These are phyloP conservation scores for Aureobasidium sp. DNA, from an alignment of 2,329 filamentous ascomycete species.

Conservation along the genomic window DNA sequence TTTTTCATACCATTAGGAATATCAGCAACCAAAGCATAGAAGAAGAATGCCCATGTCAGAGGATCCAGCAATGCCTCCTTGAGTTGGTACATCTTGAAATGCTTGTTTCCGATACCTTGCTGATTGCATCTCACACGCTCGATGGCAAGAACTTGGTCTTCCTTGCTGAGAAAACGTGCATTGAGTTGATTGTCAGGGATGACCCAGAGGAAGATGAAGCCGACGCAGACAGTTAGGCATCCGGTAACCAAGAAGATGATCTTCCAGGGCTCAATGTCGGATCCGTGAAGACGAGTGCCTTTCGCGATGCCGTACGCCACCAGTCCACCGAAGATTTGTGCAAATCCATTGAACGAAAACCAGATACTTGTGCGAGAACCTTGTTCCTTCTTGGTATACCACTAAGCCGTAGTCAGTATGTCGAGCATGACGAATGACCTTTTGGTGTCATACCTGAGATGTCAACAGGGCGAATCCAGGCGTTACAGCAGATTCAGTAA, in stretches of 20 bases:
- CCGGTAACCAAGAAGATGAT: conserved; percentile 46
- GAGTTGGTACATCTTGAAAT: conserved; percentile 62
- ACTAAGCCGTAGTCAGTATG: conserved; percentile 37
- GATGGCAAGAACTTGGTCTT: conserved; percentile 60
- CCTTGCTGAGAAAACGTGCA: conserved; percentile 54
- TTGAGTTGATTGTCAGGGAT: conserved; percentile 56
- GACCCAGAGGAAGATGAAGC: conserved; percentile 38
- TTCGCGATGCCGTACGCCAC: conserved; percentile 58
- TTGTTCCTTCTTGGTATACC: conserved; percentile 66
- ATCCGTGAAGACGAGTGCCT: conserved; percentile 48
- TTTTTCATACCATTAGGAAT: conserved; percentile 47
- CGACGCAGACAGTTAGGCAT: conserved; percentile 35
- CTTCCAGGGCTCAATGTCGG: conserved; percentile 57
- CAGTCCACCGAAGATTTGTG: conserved; percentile 56
- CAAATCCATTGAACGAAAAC: conserved; percentile 62
- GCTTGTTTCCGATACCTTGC: conserved; percentile 64
- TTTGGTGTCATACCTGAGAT: conserved; percentile 24
- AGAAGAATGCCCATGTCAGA: conserved; percentile 53
- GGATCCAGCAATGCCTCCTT: conserved; percentile 52
- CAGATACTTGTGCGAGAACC: conserved; percentile 56
- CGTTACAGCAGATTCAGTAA: conserved; percentile 59
- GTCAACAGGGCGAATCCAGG: conserved; percentile 63
- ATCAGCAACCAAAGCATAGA: conserved; percentile 49
- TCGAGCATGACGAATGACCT: neutral
- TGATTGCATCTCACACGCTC: conserved; percentile 68